A percentile compares a stretch with the other conserved stretches of the same genome.
phyloP scores from a whole-genome alignment of 2,329 filamentous ascomycete genomes.

The Cordyceps tenuipes region DNA sequence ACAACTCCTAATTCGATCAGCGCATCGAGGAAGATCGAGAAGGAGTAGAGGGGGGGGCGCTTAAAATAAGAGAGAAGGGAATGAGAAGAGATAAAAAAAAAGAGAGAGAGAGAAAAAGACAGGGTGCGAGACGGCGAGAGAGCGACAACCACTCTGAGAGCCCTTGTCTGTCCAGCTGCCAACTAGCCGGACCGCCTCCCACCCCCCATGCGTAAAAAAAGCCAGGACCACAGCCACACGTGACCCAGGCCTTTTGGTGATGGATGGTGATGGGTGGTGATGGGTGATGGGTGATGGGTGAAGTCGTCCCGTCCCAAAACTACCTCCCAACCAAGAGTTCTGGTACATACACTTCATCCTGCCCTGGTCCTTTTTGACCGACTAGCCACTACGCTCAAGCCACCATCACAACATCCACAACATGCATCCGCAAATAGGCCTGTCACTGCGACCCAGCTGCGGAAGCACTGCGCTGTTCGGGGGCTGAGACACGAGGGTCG shows the following conservation, averaged over 20 bases:
- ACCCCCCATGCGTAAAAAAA: not conserved
- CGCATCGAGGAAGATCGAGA: not conserved
- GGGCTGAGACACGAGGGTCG: slow-evolving; percentile 3
- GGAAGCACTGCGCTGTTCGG: not conserved
- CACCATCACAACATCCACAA: not conserved
- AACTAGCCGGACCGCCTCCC: not conserved
- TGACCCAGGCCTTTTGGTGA: not conserved
- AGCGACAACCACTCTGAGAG: not conserved
- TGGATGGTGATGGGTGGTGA: not conserved
- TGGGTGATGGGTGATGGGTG: not conserved
- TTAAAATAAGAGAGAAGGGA: not conserved
- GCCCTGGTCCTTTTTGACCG: no score
- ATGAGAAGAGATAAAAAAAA: not conserved
- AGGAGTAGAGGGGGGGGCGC: not conserved
- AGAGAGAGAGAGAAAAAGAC: not conserved
- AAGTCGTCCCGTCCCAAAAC: not conserved
- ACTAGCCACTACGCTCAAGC: not conserved
- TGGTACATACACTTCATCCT: not conserved
- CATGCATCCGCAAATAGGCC: not conserved
- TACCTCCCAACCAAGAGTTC: not conserved
- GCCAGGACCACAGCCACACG: not conserved
- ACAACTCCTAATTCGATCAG: not conserved
- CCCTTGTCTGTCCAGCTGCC: not conserved
- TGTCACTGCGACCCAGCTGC: not conserved
- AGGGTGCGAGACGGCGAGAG: not conserved